phyloP scores from a whole-genome alignment of 2,329 filamentous ascomycete genomes.

The Penicillium freii region DNA sequence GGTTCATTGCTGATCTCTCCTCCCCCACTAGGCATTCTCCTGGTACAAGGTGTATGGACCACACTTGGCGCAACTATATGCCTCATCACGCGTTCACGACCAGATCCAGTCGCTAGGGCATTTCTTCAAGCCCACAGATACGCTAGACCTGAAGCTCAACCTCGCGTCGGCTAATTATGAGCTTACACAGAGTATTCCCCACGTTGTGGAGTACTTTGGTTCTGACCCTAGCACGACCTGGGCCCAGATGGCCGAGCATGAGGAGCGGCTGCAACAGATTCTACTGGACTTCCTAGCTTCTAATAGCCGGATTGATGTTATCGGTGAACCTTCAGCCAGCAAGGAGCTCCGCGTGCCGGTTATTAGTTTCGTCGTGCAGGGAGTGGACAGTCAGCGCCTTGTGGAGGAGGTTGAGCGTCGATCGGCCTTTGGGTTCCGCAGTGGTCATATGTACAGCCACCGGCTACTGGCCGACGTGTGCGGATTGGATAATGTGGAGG shows the following conservation, averaged over 20 bases:
- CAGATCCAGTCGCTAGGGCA: slow-evolving; percentile 60
- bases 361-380: slow-evolving; percentile 64
- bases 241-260: slow-evolving; percentile 57
- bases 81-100: slow-evolving; percentile 55
- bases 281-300: slow-evolving; percentile 60
- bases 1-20: background rate
- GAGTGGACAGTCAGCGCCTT: slow-evolving; percentile 55
- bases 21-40: slow-evolving; percentile 53
- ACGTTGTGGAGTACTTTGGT: slow-evolving; percentile 62
- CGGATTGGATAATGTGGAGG: slow-evolving; percentile 54
- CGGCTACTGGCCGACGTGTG: slow-evolving; percentile 61
- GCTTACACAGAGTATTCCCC: slow-evolving; percentile 61
- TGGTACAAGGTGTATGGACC: slow-evolving; percentile 85
- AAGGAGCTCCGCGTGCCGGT: slow-evolving; percentile 58
- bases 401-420: slow-evolving; percentile 62
- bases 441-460: slow-evolving; percentile 68
- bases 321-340: slow-evolving; percentile 55
- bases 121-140: slow-evolving; percentile 62
- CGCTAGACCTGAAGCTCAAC: slow-evolving; percentile 65
- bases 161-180: slow-evolving; percentile 71
- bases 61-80: slow-evolving; percentile 70
- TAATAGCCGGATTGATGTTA: slow-evolving; percentile 56
- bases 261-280: slow-evolving; percentile 57
- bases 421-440: slow-evolving; percentile 61
- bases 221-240: slow-evolving; percentile 44